Percentiles rank a stretch among this genome's conserved stretches.
Evolutionary conservation across 148 eudicot genomes (phyloP).

Genomic region (Rhododendron henanense): DNA sequence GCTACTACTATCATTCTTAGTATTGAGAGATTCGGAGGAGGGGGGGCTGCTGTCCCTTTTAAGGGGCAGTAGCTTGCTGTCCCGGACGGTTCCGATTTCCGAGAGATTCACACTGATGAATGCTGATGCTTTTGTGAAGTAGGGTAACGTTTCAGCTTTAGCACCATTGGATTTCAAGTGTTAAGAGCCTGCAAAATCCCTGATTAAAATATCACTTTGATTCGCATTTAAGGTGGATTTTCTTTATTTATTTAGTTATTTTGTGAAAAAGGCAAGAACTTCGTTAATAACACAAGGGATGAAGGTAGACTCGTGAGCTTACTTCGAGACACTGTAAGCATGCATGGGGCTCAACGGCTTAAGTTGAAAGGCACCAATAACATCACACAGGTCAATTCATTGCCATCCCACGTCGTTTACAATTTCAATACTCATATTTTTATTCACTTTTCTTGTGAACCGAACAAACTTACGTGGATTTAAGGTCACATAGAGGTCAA

Average conservation of each 20-base stretch:
- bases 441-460: not conserved
- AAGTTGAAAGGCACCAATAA: not conserved
- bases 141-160: not conserved
- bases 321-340: not conserved
- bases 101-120: not conserved
- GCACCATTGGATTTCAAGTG: not conserved
- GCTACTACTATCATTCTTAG: too few relatives aligned
- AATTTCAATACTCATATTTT: not conserved
- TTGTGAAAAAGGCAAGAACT: not conserved
- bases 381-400: not conserved
- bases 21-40: too few relatives aligned
- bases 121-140: not conserved
- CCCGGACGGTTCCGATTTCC: too few relatives aligned
- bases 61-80: too few relatives aligned
- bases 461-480: too few relatives aligned
- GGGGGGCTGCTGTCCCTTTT: too few relatives aligned
- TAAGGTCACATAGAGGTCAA: too few relatives aligned
- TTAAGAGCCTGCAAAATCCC: not conserved
- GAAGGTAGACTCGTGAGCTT: not conserved
- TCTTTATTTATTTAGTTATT: too few relatives aligned
- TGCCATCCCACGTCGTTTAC: not conserved
- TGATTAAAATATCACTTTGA: not conserved
- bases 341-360: not conserved
- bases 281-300: too few relatives aligned
- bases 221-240: not conserved